phyloP scores from a whole-genome alignment of 2,329 filamentous ascomycete species.

The Mycosphaerella sp. region DNA sequence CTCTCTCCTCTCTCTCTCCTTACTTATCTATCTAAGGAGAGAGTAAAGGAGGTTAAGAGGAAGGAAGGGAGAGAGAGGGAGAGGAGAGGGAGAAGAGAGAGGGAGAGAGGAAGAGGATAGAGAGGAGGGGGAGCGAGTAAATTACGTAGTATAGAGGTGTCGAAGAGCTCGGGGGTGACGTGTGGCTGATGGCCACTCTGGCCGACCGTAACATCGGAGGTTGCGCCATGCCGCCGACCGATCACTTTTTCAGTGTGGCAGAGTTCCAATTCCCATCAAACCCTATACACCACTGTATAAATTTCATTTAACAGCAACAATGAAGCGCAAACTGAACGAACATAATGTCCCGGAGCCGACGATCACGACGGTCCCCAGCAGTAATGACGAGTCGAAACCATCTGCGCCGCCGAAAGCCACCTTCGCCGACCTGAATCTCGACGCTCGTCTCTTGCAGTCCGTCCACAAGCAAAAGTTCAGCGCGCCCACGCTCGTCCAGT shows the following conservation, averaged over 20 bases:
- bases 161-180: too few relatives aligned
- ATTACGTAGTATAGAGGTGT: too few relatives aligned
- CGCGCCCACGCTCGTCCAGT: slow-evolving; percentile 82
- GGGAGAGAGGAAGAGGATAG: too few relatives aligned
- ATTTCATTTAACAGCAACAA: slow-evolving; percentile 14
- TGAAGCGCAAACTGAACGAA: slow-evolving; percentile 49
- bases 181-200: too few relatives aligned
- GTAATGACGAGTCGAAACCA: slow-evolving; percentile 1
- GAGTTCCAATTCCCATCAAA: not conserved
- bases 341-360: slow-evolving; percentile 40
- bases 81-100: too few relatives aligned
- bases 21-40: too few relatives aligned
- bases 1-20: too few relatives aligned
- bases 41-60: too few relatives aligned
- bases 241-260: not conserved
- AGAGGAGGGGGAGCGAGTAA: too few relatives aligned
- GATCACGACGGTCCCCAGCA: not conserved
- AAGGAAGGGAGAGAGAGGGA: too few relatives aligned
- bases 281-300: not conserved
- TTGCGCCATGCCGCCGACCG: too few relatives aligned
- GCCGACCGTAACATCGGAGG: too few relatives aligned
- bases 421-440: slow-evolving; percentile 74
- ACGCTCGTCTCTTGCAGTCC: slow-evolving; percentile 78
- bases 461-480: slow-evolving; percentile 78
- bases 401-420: slow-evolving; percentile 35